These are phyloP conservation scores for Nidularia pulvinata DNA, from an alignment of 768 basidiomycete species.

Conservation along the genomic window DNA sequence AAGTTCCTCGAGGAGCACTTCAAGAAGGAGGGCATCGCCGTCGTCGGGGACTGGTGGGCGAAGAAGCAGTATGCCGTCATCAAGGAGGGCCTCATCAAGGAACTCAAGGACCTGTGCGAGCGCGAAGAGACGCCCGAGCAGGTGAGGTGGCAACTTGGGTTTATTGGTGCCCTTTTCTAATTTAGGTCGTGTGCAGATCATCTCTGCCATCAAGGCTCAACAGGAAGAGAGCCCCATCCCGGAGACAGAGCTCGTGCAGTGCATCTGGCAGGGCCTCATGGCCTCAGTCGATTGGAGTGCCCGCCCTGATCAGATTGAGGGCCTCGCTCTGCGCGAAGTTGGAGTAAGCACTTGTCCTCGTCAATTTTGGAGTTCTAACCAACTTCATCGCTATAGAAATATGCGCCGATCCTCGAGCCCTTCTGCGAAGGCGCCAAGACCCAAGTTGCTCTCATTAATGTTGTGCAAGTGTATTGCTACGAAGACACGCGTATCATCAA, in stretches of 20 bases:
- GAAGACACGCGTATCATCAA: constrained; percentile 96
- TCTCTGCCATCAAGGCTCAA: constrained; percentile 67
- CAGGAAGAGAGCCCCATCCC: constrained; percentile 84
- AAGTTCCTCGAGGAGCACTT: constrained; percentile 85
- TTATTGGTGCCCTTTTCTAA: neutral
- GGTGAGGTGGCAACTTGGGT: constrained; percentile 36
- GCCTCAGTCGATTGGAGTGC: constrained; percentile 86
- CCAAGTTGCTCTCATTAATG: constrained; percentile 93
- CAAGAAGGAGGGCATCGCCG: constrained; percentile 72
- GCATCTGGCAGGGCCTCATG: constrained; percentile 94
- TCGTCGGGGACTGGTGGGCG: constrained; percentile 92
- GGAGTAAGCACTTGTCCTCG: constrained; percentile 48
- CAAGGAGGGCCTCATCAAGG: constrained; percentile 73
- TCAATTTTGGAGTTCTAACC: neutral
- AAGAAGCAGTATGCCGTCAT: constrained; percentile 86
- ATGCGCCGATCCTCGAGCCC: constrained; percentile 82
- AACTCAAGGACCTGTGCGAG: constrained; percentile 70
- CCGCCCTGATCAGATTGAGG: constrained; percentile 90
- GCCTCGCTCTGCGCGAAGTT: constrained; percentile 85
- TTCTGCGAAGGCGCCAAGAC: constrained; percentile 90
- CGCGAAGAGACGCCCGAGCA: constrained; percentile 68
- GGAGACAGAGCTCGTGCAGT: constrained; percentile 81
- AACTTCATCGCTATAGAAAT: constrained; percentile 53
- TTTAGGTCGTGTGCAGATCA: constrained; percentile 49
- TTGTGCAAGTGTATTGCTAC: constrained; percentile 95